phyloP scores from a whole-genome alignment of 208 protist species.

The Trypanosoma scelopori region DNA sequence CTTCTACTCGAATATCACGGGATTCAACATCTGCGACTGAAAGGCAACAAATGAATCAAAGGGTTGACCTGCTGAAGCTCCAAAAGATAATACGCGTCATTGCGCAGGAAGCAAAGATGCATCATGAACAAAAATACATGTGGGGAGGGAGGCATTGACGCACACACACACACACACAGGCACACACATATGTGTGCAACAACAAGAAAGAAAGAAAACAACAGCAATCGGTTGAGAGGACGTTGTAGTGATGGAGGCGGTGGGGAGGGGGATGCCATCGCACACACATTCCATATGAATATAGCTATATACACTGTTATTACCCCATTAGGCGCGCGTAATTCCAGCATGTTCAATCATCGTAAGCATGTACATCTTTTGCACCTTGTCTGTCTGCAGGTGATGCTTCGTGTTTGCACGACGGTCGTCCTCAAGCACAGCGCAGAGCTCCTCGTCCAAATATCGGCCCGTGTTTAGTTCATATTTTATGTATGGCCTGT shows the following conservation, averaged over 20 bases:
- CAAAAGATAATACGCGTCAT: background rate
- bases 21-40: no score
- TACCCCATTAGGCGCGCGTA: constrained; percentile 13
- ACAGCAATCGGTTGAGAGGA: no score
- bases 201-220: constrained; percentile 14
- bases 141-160: background rate
- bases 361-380: constrained; percentile 25
- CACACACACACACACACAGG: constrained; percentile 14
- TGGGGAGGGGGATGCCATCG: no score
- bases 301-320: no score
- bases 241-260: no score
- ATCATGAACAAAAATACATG: background rate
- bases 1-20: no score
- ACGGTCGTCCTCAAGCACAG: constrained; percentile 62
- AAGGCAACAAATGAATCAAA: no score
- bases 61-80: no score
- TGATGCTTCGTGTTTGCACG: constrained; percentile 41
- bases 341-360: constrained; percentile 8
- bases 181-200: background rate
- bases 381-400: constrained; percentile 24
- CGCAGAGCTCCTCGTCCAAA: constrained; percentile 46
- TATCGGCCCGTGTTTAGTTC: constrained; percentile 39
- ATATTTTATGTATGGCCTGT: constrained; percentile 33
- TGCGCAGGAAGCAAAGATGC: background rate
- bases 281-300: no score